phyloP scores from a whole-genome alignment of 495 filamentous ascomycete species.

The Pseudevernia furfuracea region DNA sequence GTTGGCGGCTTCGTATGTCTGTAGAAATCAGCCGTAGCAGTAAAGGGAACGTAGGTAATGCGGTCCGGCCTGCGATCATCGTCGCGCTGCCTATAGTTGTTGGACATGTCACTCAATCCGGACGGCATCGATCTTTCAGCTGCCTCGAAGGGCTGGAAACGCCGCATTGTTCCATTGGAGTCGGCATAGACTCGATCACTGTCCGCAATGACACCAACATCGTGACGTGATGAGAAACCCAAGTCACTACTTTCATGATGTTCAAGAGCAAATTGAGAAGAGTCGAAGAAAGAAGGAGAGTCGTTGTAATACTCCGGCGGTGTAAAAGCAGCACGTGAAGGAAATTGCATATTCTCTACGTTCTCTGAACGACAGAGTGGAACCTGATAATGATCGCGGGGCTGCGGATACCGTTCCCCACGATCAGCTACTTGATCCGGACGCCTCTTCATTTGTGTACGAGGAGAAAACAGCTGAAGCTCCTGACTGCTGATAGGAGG shows the following conservation, averaged over 20 bases:
- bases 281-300: slow-evolving; percentile 6
- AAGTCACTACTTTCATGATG: slow-evolving; percentile 5
- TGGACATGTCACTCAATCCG: background rate
- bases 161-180: background rate
- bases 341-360: slow-evolving; percentile 7
- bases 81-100: background rate
- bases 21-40: background rate
- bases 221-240: slow-evolving; percentile 5
- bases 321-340: slow-evolving; percentile 7
- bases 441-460: background rate
- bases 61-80: background rate
- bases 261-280: background rate
- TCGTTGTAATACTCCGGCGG: slow-evolving; percentile 13
- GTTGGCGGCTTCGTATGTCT: background rate
- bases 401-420: background rate
- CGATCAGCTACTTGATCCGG: background rate
- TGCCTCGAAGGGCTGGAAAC: background rate
- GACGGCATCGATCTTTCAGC: slow-evolving; percentile 5
- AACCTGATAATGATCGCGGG: background rate
- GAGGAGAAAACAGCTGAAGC: background rate
- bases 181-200: background rate
- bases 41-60: background rate
- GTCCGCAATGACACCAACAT: slow-evolving; percentile 4
- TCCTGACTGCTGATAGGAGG: background rate
- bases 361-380: background rate